These are phyloP conservation scores for Sclerotinia minor DNA, from an alignment of 2,329 filamentous ascomycete species.

Conservation along the genomic window DNA sequence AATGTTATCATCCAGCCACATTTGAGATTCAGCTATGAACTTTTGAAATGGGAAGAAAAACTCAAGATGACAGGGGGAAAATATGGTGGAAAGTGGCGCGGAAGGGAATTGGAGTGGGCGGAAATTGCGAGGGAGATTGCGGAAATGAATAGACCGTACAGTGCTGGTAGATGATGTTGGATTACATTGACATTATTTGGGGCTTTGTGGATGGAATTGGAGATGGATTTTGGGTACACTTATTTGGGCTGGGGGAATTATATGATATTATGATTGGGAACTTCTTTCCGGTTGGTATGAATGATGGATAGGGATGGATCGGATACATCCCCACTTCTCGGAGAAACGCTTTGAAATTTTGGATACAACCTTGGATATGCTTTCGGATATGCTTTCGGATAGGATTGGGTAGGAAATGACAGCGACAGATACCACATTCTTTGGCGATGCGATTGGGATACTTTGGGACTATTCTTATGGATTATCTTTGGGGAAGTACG, in stretches of 20 bases:
- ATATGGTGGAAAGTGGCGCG: constrained; percentile 48
- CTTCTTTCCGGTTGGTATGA: not conserved
- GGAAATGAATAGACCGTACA: constrained; percentile 90
- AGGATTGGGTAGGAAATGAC: constrained; percentile 7
- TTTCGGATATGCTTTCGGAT: not conserved
- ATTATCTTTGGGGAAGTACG: not conserved
- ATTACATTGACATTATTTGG: not conserved
- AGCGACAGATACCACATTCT: constrained; percentile 22
- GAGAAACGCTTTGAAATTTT: not conserved
- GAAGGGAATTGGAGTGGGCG: constrained; percentile 86
- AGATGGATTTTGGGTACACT: not conserved
- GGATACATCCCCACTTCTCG: constrained; percentile 11
- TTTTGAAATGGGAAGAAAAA: constrained; percentile 91
- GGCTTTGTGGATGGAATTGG: not conserved
- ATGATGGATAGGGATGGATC: constrained; percentile 2
- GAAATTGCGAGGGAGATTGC: constrained; percentile 88
- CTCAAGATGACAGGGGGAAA: constrained; percentile 49
- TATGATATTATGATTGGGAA: not conserved
- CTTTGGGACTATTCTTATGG: not conserved
- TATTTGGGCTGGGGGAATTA: not conserved
- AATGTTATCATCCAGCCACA: constrained; percentile 99
- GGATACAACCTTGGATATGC: not conserved
- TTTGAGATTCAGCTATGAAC: constrained; percentile 89
- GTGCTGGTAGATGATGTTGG: constrained; percentile 54
- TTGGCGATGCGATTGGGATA: not conserved